These are phyloP conservation scores for Ophiorrhiza pumila DNA, from an alignment of 257 asterid genomes.

Conservation along the genomic window DNA sequence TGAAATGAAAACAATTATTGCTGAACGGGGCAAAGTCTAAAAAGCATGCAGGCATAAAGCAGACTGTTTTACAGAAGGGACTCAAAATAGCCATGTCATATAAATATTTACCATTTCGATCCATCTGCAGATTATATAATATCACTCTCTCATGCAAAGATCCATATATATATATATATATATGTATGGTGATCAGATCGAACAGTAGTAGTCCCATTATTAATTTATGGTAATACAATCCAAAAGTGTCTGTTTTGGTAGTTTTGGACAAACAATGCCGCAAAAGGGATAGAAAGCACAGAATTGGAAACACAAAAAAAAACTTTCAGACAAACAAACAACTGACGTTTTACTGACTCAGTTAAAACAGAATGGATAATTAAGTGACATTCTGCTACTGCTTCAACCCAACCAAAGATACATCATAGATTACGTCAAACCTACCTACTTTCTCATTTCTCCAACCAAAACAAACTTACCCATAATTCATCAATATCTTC, in stretches of 20 bases:
- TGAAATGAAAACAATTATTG: conserved; percentile 28
- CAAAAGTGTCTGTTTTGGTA: neutral
- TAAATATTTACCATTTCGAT: conserved; percentile 24
- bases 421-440: neutral
- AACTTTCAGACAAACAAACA: neutral
- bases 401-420: neutral
- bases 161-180: too few species aligned
- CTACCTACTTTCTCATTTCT: too few species aligned
- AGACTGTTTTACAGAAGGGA: conserved; percentile 16
- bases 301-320: neutral
- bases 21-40: conserved; percentile 22
- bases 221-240: neutral
- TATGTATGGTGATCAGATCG: too few species aligned
- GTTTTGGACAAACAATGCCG: neutral
- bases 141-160: too few species aligned
- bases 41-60: conserved; percentile 28
- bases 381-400: neutral
- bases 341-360: neutral
- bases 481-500: too few species aligned
- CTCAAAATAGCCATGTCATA: conserved; percentile 5
- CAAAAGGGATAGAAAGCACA: neutral
- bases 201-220: neutral
- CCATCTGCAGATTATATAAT: too few species aligned
- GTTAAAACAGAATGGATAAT: neutral
- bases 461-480: too few species aligned